These are phyloP conservation scores for Pestalotiopsis sp. DNA, from an alignment of 2,329 filamentous ascomycete genomes.

Conservation along the genomic window DNA sequence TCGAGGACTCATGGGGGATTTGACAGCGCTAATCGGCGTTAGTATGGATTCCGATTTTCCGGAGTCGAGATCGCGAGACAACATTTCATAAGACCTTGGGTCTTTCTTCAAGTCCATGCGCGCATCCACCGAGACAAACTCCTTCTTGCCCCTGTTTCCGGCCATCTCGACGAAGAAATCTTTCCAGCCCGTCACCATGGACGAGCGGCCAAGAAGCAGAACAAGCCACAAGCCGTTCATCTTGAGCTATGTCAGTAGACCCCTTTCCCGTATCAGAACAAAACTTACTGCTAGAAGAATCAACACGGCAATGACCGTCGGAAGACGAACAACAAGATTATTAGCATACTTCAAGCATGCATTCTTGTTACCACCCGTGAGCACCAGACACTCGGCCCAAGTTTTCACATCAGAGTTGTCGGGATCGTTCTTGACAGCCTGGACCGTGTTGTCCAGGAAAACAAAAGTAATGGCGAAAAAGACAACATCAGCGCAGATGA, in stretches of 20 bases:
- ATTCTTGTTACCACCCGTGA: conserved; percentile 60
- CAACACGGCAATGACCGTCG: conserved; percentile 79
- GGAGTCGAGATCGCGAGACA: conserved; percentile 62
- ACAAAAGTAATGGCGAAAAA: conserved; percentile 94
- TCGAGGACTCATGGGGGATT: conserved; percentile 32
- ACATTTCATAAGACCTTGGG: conserved; percentile 79
- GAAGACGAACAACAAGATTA: conserved; percentile 70
- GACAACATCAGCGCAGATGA: conserved; percentile 89
- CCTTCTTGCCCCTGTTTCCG: conserved; percentile 59
- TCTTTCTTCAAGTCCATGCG: conserved; percentile 63
- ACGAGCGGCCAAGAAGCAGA: conserved; percentile 77
- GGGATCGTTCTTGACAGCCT: conserved; percentile 57
- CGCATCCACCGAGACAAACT: conserved; percentile 90
- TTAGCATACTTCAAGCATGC: conserved; percentile 65
- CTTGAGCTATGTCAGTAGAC: conserved; percentile 43
- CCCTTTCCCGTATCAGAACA: conserved; percentile 7
- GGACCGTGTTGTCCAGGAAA: conserved; percentile 76
- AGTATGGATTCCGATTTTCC: conserved; percentile 50
- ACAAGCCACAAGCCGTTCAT: conserved; percentile 85
- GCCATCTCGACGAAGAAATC: conserved; percentile 61
- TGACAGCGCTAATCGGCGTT: conserved; percentile 51
- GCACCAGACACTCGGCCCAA: conserved; percentile 76
- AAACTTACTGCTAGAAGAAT: conserved; percentile 75
- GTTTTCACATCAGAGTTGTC: conserved; percentile 47
- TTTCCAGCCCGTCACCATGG: conserved; percentile 85